A percentile compares a stretch with the other conserved stretches of the same genome.
Conservation (phyloP, 805 yeast genomes). For the Starmerella apis region DNA sequence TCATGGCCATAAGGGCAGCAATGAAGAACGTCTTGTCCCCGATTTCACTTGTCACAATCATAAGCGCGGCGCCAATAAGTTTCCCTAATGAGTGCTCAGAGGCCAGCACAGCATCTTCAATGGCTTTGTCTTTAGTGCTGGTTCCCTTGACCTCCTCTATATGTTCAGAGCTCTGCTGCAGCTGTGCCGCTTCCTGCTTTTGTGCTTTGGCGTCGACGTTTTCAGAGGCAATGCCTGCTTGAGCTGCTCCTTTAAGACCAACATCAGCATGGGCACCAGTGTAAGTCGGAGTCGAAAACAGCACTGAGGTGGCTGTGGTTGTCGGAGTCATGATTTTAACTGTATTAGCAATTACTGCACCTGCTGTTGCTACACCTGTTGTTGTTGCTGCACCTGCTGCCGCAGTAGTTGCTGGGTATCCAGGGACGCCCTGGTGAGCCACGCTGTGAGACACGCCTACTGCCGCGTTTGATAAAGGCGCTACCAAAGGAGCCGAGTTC, state of each 20-base stretch:
- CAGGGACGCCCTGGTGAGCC: background rate
- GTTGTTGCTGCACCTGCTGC: background rate
- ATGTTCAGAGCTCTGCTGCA: background rate
- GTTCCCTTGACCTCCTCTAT: background rate
- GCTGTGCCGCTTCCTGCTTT: background rate
- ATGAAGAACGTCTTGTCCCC: slow-evolving; percentile 96
- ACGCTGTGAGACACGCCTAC: background rate
- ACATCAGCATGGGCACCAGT: background rate
- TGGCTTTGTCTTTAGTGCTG: background rate
- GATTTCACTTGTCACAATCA: slow-evolving; percentile 91
- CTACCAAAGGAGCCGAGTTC: too few species aligned
- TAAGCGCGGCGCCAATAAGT: slow-evolving; percentile 69
- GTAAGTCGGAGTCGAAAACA: too few species aligned
- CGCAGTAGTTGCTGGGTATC: background rate
- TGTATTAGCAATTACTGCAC: too few species aligned
- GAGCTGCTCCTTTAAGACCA: too few species aligned
- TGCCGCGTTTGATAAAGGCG: too few species aligned
- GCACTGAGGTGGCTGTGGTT: too few species aligned
- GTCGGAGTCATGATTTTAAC: too few species aligned
- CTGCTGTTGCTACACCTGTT: too few species aligned
- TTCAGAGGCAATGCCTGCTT: too few species aligned
- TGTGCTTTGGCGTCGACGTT: background rate
- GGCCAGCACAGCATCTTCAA: background rate
- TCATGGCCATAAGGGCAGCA: slow-evolving; percentile 98
- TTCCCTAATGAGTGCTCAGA: slow-evolving; percentile 31